Conservation (phyloP, 768 basidiomycete genomes). For the Pholiota microspora region DNA sequence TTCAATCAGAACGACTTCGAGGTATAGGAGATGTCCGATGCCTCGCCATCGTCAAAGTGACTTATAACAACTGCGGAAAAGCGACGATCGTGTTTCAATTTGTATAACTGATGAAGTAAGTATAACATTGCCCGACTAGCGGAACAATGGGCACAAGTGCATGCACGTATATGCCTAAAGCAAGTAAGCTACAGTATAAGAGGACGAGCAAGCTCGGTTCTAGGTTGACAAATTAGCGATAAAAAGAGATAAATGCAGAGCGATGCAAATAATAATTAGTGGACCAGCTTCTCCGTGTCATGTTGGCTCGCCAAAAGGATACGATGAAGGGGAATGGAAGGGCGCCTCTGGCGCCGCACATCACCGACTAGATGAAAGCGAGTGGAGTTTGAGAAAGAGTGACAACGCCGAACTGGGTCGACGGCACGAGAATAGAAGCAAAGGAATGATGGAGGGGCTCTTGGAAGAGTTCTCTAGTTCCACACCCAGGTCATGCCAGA, state of each 20-base stretch:
- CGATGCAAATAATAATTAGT: slow-evolving; percentile 16
- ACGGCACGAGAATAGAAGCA: slow-evolving; percentile 6
- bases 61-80: neutral
- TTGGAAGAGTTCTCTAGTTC: slow-evolving; percentile 23
- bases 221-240: slow-evolving; percentile 16
- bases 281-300: slow-evolving; percentile 18
- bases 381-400: slow-evolving; percentile 10
- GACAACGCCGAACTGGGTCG: slow-evolving; percentile 9
- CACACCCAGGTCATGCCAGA: slow-evolving; percentile 48
- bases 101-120: slow-evolving; percentile 7
- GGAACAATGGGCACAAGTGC: slow-evolving; percentile 17
- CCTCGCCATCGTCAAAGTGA: no score
- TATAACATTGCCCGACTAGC: slow-evolving; percentile 17
- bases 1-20: no score
- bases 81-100: neutral
- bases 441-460: neutral
- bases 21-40: no score
- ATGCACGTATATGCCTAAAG: slow-evolving; percentile 30
- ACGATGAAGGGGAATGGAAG: slow-evolving; percentile 14
- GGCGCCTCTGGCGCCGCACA: slow-evolving; percentile 27
- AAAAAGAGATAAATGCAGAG: slow-evolving; percentile 16
- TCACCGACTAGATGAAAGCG: slow-evolving; percentile 18
- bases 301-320: slow-evolving; percentile 16
- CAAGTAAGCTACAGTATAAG: slow-evolving; percentile 24
- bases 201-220: slow-evolving; percentile 28